phyloP scores from a whole-genome alignment of 148 eudicot genomes.

The Rhododendron vialii region DNA sequence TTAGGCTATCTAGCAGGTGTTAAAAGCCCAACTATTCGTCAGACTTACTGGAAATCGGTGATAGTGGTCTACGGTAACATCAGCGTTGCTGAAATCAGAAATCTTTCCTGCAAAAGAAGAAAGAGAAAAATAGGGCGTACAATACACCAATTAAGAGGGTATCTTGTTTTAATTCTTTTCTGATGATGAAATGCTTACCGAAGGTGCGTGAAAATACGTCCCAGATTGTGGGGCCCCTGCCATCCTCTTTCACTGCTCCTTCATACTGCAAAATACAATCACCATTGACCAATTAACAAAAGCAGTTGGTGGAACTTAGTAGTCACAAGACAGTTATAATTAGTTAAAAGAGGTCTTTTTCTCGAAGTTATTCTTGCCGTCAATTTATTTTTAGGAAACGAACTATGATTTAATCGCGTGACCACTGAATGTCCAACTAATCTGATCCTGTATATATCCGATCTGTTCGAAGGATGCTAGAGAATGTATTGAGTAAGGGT shows the following conservation, averaged over 20 bases:
- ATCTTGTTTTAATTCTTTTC: background rate
- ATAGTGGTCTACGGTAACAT: constrained; percentile 76
- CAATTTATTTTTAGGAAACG: background rate
- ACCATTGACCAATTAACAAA: background rate
- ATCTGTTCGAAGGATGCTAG: background rate
- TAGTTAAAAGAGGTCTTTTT: background rate
- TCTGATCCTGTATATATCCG: background rate
- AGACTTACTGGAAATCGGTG: constrained; percentile 57
- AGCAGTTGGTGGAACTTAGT: background rate
- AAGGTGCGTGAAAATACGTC: background rate
- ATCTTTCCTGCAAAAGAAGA: constrained; percentile 52
- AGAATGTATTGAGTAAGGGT: background rate
- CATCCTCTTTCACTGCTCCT: constrained; percentile 9
- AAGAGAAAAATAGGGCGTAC: background rate
- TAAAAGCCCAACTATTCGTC: background rate
- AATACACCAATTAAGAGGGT: background rate
- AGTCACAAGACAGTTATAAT: background rate
- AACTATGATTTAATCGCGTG: background rate
- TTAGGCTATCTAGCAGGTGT: background rate
- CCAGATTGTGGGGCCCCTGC: background rate
- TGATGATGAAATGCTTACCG: background rate
- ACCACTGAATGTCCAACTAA: background rate
- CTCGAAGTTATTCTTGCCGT: background rate
- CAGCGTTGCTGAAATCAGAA: constrained; percentile 80
- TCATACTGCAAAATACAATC: background rate